phyloP scores from a whole-genome alignment of 2,329 filamentous ascomycete genomes.

The Stagonosporopsis vannaccii region DNA sequence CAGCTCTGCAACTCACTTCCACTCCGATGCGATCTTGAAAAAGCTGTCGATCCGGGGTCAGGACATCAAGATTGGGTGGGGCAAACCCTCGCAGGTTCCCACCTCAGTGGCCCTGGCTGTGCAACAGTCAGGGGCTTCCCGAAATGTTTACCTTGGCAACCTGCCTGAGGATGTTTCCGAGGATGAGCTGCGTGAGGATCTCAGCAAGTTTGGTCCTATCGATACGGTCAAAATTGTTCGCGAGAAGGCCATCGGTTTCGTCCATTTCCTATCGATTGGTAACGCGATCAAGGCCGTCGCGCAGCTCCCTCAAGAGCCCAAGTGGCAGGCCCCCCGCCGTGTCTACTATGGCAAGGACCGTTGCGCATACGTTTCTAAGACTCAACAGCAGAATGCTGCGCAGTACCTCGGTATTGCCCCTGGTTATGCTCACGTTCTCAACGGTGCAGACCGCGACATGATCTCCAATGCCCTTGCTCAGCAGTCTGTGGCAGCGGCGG shows the following conservation, averaged over 20 bases:
- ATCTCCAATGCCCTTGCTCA: slow-evolving; percentile 96
- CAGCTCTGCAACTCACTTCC: slow-evolving; percentile 97
- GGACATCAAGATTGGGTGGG: slow-evolving; percentile 99
- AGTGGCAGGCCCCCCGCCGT: slow-evolving; percentile 93
- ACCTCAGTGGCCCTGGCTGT: slow-evolving; percentile 97
- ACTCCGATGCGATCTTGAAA: slow-evolving; percentile 99
- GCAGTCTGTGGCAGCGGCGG: slow-evolving; percentile 95
- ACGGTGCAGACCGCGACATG: slow-evolving; percentile 92
- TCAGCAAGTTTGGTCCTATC: slow-evolving; percentile 95
- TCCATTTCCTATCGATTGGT: slow-evolving; percentile 96
- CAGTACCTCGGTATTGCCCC: slow-evolving; percentile 98
- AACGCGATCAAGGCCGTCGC: slow-evolving; percentile 98
- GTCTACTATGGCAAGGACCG: slow-evolving; percentile 99
- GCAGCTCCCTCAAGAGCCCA: slow-evolving; percentile 92
- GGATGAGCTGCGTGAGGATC: slow-evolving; percentile 90
- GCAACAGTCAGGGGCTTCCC: slow-evolving; percentile 94
- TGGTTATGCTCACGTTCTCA: slow-evolving; percentile 94
- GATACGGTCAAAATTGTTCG: slow-evolving; percentile 98
- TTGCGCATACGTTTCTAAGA: slow-evolving; percentile 98
- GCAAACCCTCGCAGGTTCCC: slow-evolving; percentile 96
- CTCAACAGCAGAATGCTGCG: slow-evolving; percentile 97
- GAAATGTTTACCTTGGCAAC: slow-evolving; percentile 97
- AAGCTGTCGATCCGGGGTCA: slow-evolving; percentile 98
- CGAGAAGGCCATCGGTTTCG: slow-evolving; percentile 97
- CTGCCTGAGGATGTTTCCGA: slow-evolving; percentile 88